Evolutionary conservation across 805 yeast species (phyloP).

Genomic region (Myxozyma neotropica): DNA sequence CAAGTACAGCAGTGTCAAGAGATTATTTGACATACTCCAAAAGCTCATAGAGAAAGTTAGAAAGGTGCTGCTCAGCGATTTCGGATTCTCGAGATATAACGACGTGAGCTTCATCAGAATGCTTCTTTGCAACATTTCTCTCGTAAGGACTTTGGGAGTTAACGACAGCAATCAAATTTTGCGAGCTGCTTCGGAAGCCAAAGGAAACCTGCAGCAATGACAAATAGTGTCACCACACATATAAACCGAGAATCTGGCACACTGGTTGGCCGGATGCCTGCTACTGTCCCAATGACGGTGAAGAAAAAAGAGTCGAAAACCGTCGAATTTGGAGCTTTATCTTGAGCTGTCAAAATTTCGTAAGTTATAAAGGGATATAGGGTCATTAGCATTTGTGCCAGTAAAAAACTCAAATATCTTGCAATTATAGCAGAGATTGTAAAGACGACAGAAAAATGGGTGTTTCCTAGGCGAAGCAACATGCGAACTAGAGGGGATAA

Average conservation of each 20-base stretch:
- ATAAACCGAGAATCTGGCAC: constrained; percentile 21
- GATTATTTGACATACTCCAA: constrained; percentile 4
- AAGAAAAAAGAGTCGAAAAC: constrained; percentile 26
- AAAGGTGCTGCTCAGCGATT: constrained; percentile 14
- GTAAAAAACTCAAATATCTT: not conserved
- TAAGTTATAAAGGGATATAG: constrained; percentile 17
- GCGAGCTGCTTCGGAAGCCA: constrained; percentile 23
- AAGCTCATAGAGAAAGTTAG: constrained; percentile 17
- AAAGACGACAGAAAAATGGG: constrained; percentile 9
- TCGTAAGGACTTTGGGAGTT: constrained; percentile 22
- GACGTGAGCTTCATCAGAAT: constrained; percentile 1
- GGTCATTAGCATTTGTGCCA: not conserved
- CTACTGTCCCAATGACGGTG: constrained; percentile 21
- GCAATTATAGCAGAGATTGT: constrained; percentile 19
- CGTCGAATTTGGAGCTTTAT: constrained; percentile 8
- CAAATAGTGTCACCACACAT: constrained; percentile 9
- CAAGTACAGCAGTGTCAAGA: not conserved
- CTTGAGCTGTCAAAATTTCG: constrained; percentile 2
- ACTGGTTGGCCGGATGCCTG: constrained; percentile 12
- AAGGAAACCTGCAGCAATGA: constrained; percentile 18
- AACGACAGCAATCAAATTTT: constrained; percentile 8
- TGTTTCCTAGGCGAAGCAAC: not conserved
- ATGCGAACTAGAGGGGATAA: constrained; percentile 5
- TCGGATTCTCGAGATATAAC: constrained; percentile 17
- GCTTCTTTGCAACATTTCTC: not conserved